A percentile compares a stretch with the other conserved stretches of the same genome.
phyloP scores from a whole-genome alignment of 768 basidiomycete species.

The Panaeolus papilionaceus region DNA sequence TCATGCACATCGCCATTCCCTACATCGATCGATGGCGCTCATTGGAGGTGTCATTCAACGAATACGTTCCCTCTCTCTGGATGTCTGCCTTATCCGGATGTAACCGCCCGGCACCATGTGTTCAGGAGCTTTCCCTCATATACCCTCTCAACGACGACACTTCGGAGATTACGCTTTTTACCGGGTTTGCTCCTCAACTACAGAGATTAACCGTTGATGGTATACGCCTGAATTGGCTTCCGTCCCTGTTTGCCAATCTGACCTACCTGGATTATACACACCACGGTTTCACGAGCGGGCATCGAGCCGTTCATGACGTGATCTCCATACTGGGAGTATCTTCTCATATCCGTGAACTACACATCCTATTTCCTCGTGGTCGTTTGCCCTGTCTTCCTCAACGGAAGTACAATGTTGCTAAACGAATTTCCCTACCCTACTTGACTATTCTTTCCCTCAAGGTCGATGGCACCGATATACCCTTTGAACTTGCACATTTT shows the following conservation, averaged over 20 bases:
- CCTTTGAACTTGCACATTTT: constrained; percentile 61
- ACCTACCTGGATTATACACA: constrained; percentile 74
- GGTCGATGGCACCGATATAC: constrained; percentile 62
- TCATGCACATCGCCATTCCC: constrained; percentile 62
- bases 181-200: constrained; percentile 63
- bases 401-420: constrained; percentile 34
- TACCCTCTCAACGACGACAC: constrained; percentile 72
- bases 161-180: constrained; percentile 71
- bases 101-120: constrained; percentile 43
- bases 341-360: constrained; percentile 56
- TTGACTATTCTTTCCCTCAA: constrained; percentile 55
- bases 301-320: constrained; percentile 63
- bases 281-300: constrained; percentile 67
- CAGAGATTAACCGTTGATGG: constrained; percentile 65
- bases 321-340: constrained; percentile 64
- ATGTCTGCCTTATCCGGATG: constrained; percentile 66
- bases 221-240: constrained; percentile 65
- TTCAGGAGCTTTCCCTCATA: constrained; percentile 63
- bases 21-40: constrained; percentile 66
- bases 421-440: constrained; percentile 47
- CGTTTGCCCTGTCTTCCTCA: constrained; percentile 31
- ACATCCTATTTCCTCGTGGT: constrained; percentile 57
- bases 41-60: constrained; percentile 59
- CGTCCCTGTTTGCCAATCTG: constrained; percentile 66
- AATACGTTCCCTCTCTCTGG: constrained; percentile 70